Base-by-base conservation (phyloP, 2,329 filamentous ascomycete genomes). In the Sphaerostilbella broomeana region DNA sequence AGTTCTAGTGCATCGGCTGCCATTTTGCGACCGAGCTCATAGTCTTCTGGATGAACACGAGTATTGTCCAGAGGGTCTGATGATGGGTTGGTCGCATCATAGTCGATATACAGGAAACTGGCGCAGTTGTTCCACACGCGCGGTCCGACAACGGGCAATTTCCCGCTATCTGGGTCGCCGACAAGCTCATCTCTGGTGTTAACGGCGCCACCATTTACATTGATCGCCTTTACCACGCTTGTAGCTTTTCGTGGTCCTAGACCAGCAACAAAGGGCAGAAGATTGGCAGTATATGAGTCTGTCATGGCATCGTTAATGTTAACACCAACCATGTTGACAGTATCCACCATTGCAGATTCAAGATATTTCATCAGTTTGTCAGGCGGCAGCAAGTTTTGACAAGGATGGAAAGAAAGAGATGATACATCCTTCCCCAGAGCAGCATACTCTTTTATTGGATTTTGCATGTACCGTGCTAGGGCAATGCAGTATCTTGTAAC, bases 21-120 rank as follows among this genome's bases (percentile, higher is more conserved):
- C 83, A 98, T 97, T 66, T 98, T 98, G 51, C 90, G 86, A 34
- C 88, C 92, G 46, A 98, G 81, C 51, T 98, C 92, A 62, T 98
- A 98, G 59, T 98, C 92, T 67, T 98, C 92, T 2, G 92, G 92
- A 56, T 98, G 92, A 13, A 98, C 88, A 68, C 92, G 85, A 32
- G 92, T 98, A 58, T 92, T 94, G 63, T 98, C 92, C 18, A 98
- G 73, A 43, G 94, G 94, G 58, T 98, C 92, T 1, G 89, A 86
- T 11, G 84, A 75, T 2, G 81, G 75, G 51, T 86, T 87, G 11
- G 81, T 79, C n/a, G 79, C 73, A 49, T 95, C 89, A 55, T 87
- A 95, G 38, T 85, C 81, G 44, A 98, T 86, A 57, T 80, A 94
- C 24, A 98, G 67, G 67, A 97, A 97, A 67, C 89, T 95, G 42